Evolutionary conservation across 2,329 filamentous ascomycete species (phyloP).

Genomic region (Epichloe hybrida): DNA sequence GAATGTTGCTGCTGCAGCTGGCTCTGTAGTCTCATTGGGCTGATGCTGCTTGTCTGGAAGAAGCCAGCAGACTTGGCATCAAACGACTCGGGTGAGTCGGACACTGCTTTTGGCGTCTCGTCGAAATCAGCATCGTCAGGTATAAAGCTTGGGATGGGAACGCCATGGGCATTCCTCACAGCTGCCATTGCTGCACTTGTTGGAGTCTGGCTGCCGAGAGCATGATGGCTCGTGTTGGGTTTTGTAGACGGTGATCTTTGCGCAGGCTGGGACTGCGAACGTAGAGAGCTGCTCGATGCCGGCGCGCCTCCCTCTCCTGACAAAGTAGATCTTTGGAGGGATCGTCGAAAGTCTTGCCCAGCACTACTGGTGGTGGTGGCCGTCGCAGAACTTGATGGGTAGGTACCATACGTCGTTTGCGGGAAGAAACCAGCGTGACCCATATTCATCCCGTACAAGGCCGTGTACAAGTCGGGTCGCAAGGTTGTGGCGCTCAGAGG

Average conservation of each 20-base stretch:
- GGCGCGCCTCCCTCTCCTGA: conserved; percentile 34
- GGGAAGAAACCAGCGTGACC: conserved; percentile 30
- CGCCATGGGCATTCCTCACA: conserved; percentile 32
- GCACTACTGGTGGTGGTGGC: conserved; percentile 27
- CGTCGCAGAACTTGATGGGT: conserved; percentile 43
- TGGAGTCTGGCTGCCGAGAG: conserved; percentile 19
- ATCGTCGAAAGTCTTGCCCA: conserved; percentile 40
- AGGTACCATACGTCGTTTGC: conserved; percentile 34
- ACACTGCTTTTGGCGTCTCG: conserved; percentile 25
- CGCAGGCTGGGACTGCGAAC: conserved; percentile 55
- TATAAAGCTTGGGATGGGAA: conserved; percentile 41
- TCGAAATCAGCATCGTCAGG: conserved; percentile 40
- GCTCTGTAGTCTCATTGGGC: conserved; percentile 11
- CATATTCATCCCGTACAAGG: conserved; percentile 31
- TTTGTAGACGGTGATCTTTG: conserved; percentile 28
- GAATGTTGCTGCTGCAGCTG: conserved; percentile 13
- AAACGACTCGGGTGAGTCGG: conserved; percentile 35
- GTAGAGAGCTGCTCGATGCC: conserved; percentile 39
- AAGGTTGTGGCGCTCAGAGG: conserved; percentile 42
- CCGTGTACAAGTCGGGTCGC: conserved; percentile 39
- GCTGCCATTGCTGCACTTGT: conserved; percentile 23
- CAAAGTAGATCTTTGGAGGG: conserved; percentile 39
- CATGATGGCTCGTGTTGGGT: conserved; percentile 11
- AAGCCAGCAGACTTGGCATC: conserved; percentile 23
- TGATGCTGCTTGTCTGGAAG: conserved; percentile 15